These are phyloP conservation scores for Panus rudis DNA, from an alignment of 768 basidiomycete species.

Conservation along the genomic window DNA sequence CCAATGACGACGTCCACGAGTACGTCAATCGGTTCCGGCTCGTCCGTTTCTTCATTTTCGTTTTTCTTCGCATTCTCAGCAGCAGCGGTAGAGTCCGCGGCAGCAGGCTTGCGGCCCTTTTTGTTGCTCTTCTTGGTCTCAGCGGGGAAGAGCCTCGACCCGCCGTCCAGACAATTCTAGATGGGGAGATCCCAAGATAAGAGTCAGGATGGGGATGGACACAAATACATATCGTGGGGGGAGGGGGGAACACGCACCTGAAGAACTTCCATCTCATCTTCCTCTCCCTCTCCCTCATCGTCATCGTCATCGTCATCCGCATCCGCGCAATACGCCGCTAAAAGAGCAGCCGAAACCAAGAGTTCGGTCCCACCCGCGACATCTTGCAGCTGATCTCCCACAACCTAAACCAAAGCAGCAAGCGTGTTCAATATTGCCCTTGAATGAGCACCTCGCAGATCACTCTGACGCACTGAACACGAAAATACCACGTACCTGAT, in stretches of 20 bases:
- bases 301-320: constrained; percentile 42
- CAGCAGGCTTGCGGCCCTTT: constrained; percentile 34
- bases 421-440: too few species aligned
- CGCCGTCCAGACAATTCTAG: constrained; percentile 62
- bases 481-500: too few species aligned
- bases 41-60: constrained; percentile 26
- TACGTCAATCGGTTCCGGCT: constrained; percentile 67
- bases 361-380: constrained; percentile 64
- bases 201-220: neutral
- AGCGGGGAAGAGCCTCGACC: constrained; percentile 43
- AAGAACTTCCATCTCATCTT: constrained; percentile 49
- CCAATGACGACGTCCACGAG: constrained; percentile 89
- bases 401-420: constrained; percentile 25
- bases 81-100: too few species aligned
- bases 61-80: constrained; percentile 23
- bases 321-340: constrained; percentile 66
- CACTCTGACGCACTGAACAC: too few species aligned
- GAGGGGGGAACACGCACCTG: neutral
- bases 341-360: constrained; percentile 58
- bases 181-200: too few species aligned
- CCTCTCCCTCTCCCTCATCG: constrained; percentile 33
- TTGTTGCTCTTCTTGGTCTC: constrained; percentile 29
- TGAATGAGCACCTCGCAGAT: too few species aligned
- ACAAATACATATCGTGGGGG: neutral
- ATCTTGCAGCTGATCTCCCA: constrained; percentile 39